Evolutionary conservation across 306 rosid genomes (phyloP).

Genomic region (Notholithocarpus densiflorus): DNA sequence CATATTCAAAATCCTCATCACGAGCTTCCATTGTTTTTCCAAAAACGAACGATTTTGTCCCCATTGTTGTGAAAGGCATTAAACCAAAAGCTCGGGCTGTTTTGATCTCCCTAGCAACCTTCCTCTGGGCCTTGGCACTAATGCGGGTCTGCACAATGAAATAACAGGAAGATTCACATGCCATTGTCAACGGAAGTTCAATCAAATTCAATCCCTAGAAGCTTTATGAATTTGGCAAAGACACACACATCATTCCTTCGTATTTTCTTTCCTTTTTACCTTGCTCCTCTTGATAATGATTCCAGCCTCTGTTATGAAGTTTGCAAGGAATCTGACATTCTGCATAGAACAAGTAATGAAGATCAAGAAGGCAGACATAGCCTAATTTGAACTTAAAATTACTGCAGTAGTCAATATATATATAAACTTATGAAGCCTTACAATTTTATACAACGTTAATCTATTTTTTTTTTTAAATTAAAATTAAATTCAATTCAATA

Average conservation of each 20-base stretch:
- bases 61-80: slow-evolving; percentile 94
- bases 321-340: slow-evolving; percentile 91
- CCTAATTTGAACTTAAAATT: background rate
- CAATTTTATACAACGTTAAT: too few species aligned
- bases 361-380: background rate
- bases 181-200: background rate
- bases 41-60: slow-evolving; percentile 60
- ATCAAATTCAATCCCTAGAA: background rate
- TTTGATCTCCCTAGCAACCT: slow-evolving; percentile 88
- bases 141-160: slow-evolving; percentile 64
- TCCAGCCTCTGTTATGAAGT: slow-evolving; percentile 86
- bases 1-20: slow-evolving; percentile 52
- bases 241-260: background rate
- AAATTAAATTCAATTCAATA: too few species aligned
- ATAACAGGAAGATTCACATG: slow-evolving; percentile 11
- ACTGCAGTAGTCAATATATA: background rate
- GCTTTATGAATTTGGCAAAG: background rate
- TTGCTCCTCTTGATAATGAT: slow-evolving; percentile 70
- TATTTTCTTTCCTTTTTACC: slow-evolving; percentile 37
- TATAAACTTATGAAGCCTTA: too few species aligned
- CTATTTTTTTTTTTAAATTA: too few species aligned
- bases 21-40: slow-evolving; percentile 70
- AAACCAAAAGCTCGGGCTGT: slow-evolving; percentile 90
- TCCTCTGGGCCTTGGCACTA: slow-evolving; percentile 95
- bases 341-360: slow-evolving; percentile 36